Evolutionary conservation across 192 early-diverging fungal genomes (phyloP).

Genomic region (Coemansia sp.): DNA sequence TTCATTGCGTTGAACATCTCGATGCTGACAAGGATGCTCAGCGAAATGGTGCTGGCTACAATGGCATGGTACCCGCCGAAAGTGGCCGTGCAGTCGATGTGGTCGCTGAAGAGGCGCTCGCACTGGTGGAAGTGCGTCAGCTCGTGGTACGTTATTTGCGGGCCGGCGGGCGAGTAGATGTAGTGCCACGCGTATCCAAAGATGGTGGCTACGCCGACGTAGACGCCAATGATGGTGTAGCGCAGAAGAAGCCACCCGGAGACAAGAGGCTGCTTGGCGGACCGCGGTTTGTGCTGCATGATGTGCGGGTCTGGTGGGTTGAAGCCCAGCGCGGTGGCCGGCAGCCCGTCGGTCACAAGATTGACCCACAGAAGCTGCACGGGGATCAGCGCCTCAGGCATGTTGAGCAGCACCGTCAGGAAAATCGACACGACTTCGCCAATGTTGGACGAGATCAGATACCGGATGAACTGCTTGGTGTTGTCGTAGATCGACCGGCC

Average conservation of each 20-base stretch:
- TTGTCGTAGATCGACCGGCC: conserved; percentile 98
- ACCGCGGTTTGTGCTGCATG: conserved; percentile 89
- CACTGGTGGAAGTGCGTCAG: conserved; percentile 95
- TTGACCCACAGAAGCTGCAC: conserved; percentile 99
- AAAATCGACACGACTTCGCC: conserved; percentile 98
- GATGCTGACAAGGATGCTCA: conserved; percentile 94
- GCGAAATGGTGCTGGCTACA: conserved; percentile 91
- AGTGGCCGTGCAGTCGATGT: conserved; percentile 82
- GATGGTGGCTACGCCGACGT: conserved; percentile 91
- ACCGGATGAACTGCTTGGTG: conserved; percentile 99
- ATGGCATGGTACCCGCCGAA: conserved; percentile 76
- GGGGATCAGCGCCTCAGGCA: conserved; percentile 97
- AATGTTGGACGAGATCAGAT: conserved; percentile 98
- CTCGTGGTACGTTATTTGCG: conserved; percentile 85
- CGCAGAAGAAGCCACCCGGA: conserved; percentile 94
- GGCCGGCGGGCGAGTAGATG: conserved; percentile 88
- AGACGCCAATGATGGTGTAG: conserved; percentile 88
- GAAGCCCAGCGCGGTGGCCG: conserved; percentile 97
- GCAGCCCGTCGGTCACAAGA: conserved; percentile 95
- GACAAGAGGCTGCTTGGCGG: conserved; percentile 84
- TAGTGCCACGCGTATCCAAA: conserved; percentile 99
- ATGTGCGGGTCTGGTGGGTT: conserved; percentile 97
- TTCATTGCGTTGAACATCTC: conserved; percentile 99
- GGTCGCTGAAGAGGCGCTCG: conserved; percentile 76
- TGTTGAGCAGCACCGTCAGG: conserved; percentile 91